A percentile compares a stretch with the other conserved stretches of the same genome.
phyloP scores from a whole-genome alignment of 1,139 yeast genomes.

The Pichia sp. region DNA sequence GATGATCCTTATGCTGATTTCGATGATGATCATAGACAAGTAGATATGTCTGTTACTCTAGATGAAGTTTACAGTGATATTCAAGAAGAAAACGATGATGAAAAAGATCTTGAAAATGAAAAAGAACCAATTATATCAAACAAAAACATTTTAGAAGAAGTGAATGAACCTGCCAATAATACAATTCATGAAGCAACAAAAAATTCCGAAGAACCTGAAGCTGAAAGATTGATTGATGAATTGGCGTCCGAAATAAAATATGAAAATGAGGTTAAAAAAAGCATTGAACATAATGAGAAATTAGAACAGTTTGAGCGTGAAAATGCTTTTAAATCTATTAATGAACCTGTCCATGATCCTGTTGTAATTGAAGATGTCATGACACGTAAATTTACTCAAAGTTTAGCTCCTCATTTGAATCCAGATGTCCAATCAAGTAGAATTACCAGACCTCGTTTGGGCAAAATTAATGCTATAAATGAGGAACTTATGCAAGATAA shows the following conservation, averaged over 20 bases:
- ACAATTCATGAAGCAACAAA: neutral
- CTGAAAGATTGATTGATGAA: slow-evolving; percentile 18
- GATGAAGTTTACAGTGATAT: slow-evolving; percentile 6
- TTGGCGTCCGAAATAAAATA: slow-evolving; percentile 27
- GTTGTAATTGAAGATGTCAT: slow-evolving; percentile 10
- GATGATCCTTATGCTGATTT: slow-evolving; percentile 16
- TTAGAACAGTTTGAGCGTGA: slow-evolving; percentile 21
- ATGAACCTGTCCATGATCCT: slow-evolving; percentile 13
- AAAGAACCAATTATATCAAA: neutral
- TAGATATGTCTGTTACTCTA: slow-evolving; percentile 11
- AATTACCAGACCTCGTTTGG: slow-evolving; percentile 1
- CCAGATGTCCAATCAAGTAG: neutral
- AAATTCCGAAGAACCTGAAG: neutral
- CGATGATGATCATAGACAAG: slow-evolving; percentile 9
- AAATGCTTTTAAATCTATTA: slow-evolving; percentile 18
- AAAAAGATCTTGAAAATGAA: slow-evolving; percentile 4
- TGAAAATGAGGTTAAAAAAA: slow-evolving; percentile 22
- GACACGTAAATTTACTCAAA: slow-evolving; percentile 4
- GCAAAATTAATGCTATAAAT: neutral
- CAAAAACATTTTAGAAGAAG: neutral
- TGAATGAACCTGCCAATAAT: neutral
- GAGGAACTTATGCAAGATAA: neutral
- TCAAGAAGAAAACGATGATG: neutral
- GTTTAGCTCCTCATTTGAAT: neutral
- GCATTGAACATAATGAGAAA: slow-evolving; percentile 22